Evolutionary conservation across 805 yeast species (phyloP).

Genomic region (Yarrowia deformans): DNA sequence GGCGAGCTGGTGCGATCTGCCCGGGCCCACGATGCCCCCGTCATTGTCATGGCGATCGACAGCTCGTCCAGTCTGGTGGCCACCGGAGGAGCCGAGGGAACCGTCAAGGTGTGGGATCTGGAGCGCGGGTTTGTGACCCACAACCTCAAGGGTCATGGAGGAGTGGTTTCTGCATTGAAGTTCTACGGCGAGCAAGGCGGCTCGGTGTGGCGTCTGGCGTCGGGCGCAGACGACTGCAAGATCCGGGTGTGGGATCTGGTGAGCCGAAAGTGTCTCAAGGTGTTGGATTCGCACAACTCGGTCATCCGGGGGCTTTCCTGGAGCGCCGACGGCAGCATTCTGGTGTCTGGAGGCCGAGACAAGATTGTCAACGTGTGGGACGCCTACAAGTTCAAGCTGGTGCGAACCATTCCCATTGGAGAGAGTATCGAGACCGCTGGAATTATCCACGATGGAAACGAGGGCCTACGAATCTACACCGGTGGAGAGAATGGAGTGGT

Average conservation of each 20-base stretch:
- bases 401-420: slow-evolving; percentile 72
- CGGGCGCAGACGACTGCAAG: slow-evolving; percentile 68
- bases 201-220: slow-evolving; percentile 74
- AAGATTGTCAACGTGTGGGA: slow-evolving; percentile 70
- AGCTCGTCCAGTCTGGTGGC: slow-evolving; percentile 84
- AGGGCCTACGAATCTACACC: slow-evolving; percentile 57
- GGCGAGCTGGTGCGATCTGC: slow-evolving; percentile 47
- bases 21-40: slow-evolving; percentile 70
- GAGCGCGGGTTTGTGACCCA: slow-evolving; percentile 89
- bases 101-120: slow-evolving; percentile 89
- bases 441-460: slow-evolving; percentile 45
- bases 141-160: slow-evolving; percentile 90
- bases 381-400: slow-evolving; percentile 60
- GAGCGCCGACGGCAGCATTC: slow-evolving; percentile 57
- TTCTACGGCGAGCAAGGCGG: slow-evolving; percentile 76
- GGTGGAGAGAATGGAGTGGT: slow-evolving; percentile 83
- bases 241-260: slow-evolving; percentile 70
- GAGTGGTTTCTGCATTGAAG: slow-evolving; percentile 76
- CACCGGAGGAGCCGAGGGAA: slow-evolving; percentile 95
- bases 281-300: slow-evolving; percentile 74
- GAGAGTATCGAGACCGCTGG: slow-evolving; percentile 57
- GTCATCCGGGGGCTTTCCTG: slow-evolving; percentile 89
- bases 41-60: slow-evolving; percentile 79
- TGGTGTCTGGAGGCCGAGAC: slow-evolving; percentile 91
- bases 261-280: slow-evolving; percentile 69